Percentiles rank a stretch among this genome's conserved stretches.
These are phyloP conservation scores for Gleditsia sinensis DNA, from an alignment of 306 rosid species.

Conservation along the genomic window DNA sequence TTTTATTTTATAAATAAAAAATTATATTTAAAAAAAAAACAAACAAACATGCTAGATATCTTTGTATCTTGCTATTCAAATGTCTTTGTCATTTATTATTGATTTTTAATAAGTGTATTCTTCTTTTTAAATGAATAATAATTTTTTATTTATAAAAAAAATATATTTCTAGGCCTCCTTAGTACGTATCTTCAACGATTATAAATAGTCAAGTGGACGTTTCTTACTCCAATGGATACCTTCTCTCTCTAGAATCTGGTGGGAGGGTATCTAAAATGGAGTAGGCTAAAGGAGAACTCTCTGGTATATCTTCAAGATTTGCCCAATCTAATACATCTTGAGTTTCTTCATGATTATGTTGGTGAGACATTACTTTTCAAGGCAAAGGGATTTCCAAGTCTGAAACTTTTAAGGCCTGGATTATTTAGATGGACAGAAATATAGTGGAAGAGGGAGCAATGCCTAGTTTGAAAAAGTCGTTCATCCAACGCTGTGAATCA, in stretches of 20 bases:
- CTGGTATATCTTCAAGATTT: slow-evolving; percentile 42
- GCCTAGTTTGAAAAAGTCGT: slow-evolving; percentile 59
- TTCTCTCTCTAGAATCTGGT: slow-evolving; percentile 30
- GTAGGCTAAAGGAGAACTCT: slow-evolving; percentile 50
- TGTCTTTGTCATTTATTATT: too few relatives aligned
- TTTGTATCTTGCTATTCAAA: slow-evolving; percentile 52
- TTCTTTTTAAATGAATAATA: too few relatives aligned
- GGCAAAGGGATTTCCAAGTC: slow-evolving; percentile 55
- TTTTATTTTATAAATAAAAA: too few relatives aligned
- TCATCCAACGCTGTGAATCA: slow-evolving; percentile 57
- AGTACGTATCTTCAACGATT: slow-evolving; percentile 40
- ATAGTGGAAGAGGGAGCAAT: slow-evolving; percentile 64
- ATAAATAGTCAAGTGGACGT: slow-evolving; percentile 45
- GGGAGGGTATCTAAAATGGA: slow-evolving; percentile 43
- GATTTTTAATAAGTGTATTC: too few relatives aligned
- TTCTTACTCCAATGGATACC: slow-evolving; percentile 54
- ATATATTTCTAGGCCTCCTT: slow-evolving; percentile 51
- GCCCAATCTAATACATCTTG: slow-evolving; percentile 54
- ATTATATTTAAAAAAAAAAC: too few relatives aligned
- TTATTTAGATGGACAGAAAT: slow-evolving; percentile 44
- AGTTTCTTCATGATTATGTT: slow-evolving; percentile 54
- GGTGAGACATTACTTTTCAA: slow-evolving; percentile 57
- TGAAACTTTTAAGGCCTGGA: slow-evolving; percentile 70
- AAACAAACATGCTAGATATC: too few relatives aligned
- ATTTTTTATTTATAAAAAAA: too few relatives aligned